Conservation (phyloP, 2,329 filamentous ascomycete species). For the Pseudopyricularia cyperi region DNA sequence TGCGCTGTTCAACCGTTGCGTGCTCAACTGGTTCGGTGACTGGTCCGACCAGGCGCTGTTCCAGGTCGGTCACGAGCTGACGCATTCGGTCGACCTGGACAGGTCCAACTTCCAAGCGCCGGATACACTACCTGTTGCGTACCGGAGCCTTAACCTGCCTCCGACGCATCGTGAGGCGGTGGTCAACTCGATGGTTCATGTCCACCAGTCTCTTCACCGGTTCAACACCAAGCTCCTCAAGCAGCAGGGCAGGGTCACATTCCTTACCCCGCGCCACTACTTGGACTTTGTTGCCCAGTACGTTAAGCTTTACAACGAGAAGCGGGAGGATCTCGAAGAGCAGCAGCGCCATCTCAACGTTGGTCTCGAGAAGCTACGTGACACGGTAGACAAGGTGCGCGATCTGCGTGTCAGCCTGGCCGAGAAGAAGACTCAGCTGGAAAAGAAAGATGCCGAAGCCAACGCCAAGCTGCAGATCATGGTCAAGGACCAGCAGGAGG, state of each 20-base stretch:
- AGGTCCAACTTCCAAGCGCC: constrained; percentile 74
- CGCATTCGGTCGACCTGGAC: constrained; percentile 91
- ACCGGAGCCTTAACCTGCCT: constrained; percentile 70
- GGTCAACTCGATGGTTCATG: constrained; percentile 97
- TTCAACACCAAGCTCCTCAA: constrained; percentile 83
- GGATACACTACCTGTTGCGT: constrained; percentile 86
- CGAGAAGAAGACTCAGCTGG: constrained; percentile 85
- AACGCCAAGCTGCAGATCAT: constrained; percentile 96
- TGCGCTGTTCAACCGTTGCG: constrained; percentile 97
- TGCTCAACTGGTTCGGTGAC: constrained; percentile 99
- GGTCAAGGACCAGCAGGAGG: constrained; percentile 90
- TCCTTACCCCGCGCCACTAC: constrained; percentile 91
- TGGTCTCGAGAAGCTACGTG: constrained; percentile 89
- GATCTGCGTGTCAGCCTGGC: constrained; percentile 83
- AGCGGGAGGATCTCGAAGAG: constrained; percentile 95
- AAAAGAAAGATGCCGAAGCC: constrained; percentile 87
- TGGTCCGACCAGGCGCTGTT: constrained; percentile 99
- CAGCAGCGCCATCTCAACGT: constrained; percentile 98
- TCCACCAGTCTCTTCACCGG: constrained; percentile 84
- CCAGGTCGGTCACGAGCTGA: constrained; percentile 93
- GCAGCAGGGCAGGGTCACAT: constrained; percentile 86
- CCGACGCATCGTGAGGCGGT: constrained; percentile 84
- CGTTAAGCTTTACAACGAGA: constrained; percentile 93
- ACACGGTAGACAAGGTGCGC: constrained; percentile 94
- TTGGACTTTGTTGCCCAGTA: constrained; percentile 97